Evolutionary conservation across 805 yeast genomes (phyloP).

Genomic region (Nakazawaea sp.): DNA sequence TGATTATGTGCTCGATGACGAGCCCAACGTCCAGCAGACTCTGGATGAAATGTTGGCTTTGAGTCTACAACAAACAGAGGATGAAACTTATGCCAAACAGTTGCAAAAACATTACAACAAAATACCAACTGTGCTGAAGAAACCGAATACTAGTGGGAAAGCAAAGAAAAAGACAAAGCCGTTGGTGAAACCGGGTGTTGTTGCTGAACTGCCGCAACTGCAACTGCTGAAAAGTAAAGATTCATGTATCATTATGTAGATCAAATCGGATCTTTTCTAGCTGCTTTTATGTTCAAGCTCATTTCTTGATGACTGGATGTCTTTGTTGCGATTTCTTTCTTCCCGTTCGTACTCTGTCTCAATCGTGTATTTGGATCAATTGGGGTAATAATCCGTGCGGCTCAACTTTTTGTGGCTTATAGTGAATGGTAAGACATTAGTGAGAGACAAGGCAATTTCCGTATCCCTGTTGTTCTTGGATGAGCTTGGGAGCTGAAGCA

Average conservation of each 20-base stretch:
- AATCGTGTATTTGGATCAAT: no score
- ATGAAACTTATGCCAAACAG: conserved; percentile 20
- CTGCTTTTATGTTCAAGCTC: not conserved
- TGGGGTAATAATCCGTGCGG: no score
- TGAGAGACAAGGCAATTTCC: no score
- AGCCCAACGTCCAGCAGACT: conserved; percentile 17
- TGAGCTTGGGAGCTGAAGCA: no score
- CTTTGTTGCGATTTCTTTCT: no score
- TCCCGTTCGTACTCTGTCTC: no score
- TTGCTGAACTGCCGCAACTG: no score
- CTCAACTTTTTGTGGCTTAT: no score
- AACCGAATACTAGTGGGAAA: not conserved
- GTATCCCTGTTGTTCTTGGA: no score
- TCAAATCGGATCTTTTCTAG: not conserved
- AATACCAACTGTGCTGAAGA: not conserved
- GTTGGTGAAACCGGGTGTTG: not conserved
- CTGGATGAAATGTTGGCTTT: conserved; percentile 21
- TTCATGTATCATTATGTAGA: conserved; percentile 7
- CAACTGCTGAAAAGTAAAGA: no score
- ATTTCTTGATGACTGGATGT: no score
- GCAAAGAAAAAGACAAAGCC: not conserved
- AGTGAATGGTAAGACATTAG: no score
- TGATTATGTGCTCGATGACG: conserved; percentile 16
- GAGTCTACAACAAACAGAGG: conserved; percentile 26
- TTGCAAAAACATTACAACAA: conserved; percentile 18